Evolutionary conservation across 805 yeast species (phyloP).

Genomic region (Candida nemodendra): DNA sequence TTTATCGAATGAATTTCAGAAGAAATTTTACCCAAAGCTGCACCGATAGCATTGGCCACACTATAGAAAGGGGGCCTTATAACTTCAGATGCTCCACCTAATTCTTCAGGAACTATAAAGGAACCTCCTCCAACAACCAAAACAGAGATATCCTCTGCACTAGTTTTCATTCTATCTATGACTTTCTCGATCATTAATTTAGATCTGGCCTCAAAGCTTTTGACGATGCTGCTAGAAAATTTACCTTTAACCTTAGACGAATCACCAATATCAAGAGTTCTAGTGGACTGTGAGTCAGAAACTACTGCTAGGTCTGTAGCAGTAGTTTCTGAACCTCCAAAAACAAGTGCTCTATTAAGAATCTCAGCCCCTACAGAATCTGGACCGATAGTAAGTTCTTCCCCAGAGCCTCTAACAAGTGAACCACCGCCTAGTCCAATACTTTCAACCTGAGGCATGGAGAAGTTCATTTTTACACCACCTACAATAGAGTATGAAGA

Average conservation of each 20-base stretch:
- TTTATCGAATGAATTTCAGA: conserved; percentile 24
- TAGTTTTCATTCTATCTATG: conserved; percentile 44
- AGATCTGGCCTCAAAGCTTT: conserved; percentile 1
- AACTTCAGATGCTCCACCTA: conserved; percentile 42
- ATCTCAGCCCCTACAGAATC: conserved; percentile 48
- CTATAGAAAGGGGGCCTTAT: conserved; percentile 40
- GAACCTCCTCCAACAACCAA: conserved; percentile 50
- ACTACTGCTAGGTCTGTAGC: conserved; percentile 44
- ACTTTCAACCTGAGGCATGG: conserved; percentile 50
- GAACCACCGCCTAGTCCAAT: conserved; percentile 55
- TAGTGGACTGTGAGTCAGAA: conserved; percentile 28
- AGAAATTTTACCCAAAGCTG: conserved; percentile 46
- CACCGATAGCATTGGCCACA: conserved; percentile 52
- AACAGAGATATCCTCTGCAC: conserved; percentile 39
- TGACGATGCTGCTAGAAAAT: conserved; percentile 22
- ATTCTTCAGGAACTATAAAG: conserved; percentile 35
- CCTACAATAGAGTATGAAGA: conserved; percentile 43
- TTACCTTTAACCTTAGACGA: conserved; percentile 8
- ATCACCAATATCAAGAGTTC: conserved; percentile 29
- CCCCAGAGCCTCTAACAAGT: conserved; percentile 32
- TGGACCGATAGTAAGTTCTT: conserved; percentile 40
- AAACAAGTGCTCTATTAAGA: conserved; percentile 34
- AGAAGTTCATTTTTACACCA: conserved; percentile 48
- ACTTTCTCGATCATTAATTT: conserved; percentile 35
- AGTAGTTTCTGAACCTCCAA: conserved; percentile 43